Base-by-base conservation (phyloP, 2,329 filamentous ascomycete genomes). In the Colletotrichum falcatum region DNA sequence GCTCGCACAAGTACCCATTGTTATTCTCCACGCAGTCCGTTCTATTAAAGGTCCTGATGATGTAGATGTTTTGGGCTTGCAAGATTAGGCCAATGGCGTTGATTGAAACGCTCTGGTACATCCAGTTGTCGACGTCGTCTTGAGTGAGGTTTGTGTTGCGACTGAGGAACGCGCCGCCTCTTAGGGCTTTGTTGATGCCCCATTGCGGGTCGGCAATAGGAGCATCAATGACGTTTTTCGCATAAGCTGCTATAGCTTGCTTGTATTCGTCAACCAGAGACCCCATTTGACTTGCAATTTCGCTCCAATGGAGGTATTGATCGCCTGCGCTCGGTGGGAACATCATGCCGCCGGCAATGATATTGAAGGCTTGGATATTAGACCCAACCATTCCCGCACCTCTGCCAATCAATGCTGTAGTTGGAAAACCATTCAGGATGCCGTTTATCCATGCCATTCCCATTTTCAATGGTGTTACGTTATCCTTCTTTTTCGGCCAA, bases 61-160 rank as follows among this genome's bases (percentile, higher is more conserved):
- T 35, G 20, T 55, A 67, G 2, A 56, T 42, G 8, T 67, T 67
- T 33, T 56, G 65, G 6, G 65, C 51, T 3, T 67, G 65, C 59
- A 67, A 20, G 1, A 67, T 26, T 3, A 44, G 4, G 1, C 35
- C 65, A 33, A 67, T 67, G 20, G 65, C 65, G 33, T 67, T 67
- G 9, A 42, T 14, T 23, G 30, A 37, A 14, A 67, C 18, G 23
- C 49, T 39, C 23, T 28, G 7, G 14, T 64, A 67, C 65, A 67
- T 67, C 65, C 65, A 67, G 8, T 7, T 39, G 23, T 67, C 59
- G 39, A 67, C 16, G 23, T 67, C 65, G 20, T 63, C 60, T 20
- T 64, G 65, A 0, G 65, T 67, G 39, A 67, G 12, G 42, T 67
- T 67, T 6, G 3, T 39, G 30, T 30, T 30, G 49, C 65, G 65